A percentile compares a stretch with the other conserved stretches of the same genome.
phyloP scores from a whole-genome alignment of 1,139 yeast species.

The Entelexis sorbosivorans region DNA sequence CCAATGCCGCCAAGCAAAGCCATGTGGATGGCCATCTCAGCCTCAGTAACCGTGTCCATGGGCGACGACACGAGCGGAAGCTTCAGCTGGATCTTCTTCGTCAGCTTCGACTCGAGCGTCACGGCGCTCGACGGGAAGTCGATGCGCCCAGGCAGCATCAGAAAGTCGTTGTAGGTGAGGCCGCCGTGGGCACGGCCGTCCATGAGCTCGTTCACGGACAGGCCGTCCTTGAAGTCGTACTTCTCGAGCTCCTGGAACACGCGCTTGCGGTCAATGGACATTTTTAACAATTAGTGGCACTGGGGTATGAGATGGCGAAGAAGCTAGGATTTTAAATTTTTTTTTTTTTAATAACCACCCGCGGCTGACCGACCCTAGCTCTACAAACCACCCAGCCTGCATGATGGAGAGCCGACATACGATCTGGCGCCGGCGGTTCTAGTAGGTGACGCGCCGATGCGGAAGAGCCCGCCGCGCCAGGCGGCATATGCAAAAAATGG shows the following conservation, averaged over 20 bases:
- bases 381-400: constrained; percentile 1
- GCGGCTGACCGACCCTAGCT: constrained; percentile 5
- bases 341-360: neutral
- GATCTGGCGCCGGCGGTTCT: too few species aligned
- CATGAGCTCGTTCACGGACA: constrained; percentile 72
- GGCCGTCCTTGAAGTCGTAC: constrained; percentile 71
- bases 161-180: constrained; percentile 90
- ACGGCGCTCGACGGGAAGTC: constrained; percentile 75
- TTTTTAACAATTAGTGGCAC: neutral
- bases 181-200: constrained; percentile 90
- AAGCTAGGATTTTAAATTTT: neutral
- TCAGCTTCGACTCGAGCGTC: constrained; percentile 68
- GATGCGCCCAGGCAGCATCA: constrained; percentile 90
- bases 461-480: too few species aligned
- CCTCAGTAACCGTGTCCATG: constrained; percentile 98
- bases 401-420: constrained; percentile 2
- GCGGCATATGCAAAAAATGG: too few species aligned
- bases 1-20: constrained; percentile 99
- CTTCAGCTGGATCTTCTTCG: constrained; percentile 82
- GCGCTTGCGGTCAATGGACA: constrained; percentile 13
- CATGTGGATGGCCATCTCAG: constrained; percentile 96
- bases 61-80: constrained; percentile 96
- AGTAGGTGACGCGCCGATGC: too few species aligned
- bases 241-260: constrained; percentile 36
- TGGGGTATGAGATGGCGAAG: constrained; percentile 1